Base-by-base conservation (phyloP, 768 basidiomycete genomes). In the Lanmaoa pseudosensibilis region DNA sequence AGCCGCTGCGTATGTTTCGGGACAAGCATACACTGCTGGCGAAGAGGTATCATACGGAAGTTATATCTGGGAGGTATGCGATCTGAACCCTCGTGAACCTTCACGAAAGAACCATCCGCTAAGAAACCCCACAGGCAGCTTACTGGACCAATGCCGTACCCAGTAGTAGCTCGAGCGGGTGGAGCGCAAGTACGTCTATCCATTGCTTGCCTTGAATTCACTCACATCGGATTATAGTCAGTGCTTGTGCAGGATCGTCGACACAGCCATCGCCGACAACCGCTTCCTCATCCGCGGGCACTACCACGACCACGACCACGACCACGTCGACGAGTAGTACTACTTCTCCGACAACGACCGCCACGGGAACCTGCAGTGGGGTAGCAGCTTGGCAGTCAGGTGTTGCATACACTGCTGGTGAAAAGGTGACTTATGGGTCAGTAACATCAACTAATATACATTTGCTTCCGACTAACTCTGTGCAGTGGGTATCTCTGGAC, bases 21-120 rank as follows among this genome's bases (percentile, higher is more conserved):
- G 83, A 18, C 75, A 67, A 9, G 73, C 65, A 53, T 87, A 88
- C 67, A 62, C 76, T 5, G 84, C 75, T 4, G 81, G 82, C 27
- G 72, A 77, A 2, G 65, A 76, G 58, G 86, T 83, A 15, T 78
- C 84, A 13, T 87, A 78, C 63, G 65, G 74, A 43, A 84, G 85
- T 27, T 85, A 86, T 65, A 82, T 87, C 55, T 88, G 82, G 83
- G 74, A 86, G 82, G 84, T 83, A 58, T 19, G 58, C 10, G 30
- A 30, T 27, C 19, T 12, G 27, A 32, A 30, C 45, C 32, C n/a
- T 62, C 52, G 30, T 19, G 21, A 32, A 30, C 45, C 32, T 16
- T 62, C 52, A 25, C n/a, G 21, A 53, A 38, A 19, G 19, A 25
- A 50, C 25, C 52, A 19, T 50, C 36, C 36, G 23, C 30, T 39